Percentiles rank a stretch among this genome's conserved stretches.
These are phyloP conservation scores for Tylopilus subfusipes DNA, from an alignment of 768 basidiomycete genomes.

Conservation along the genomic window DNA sequence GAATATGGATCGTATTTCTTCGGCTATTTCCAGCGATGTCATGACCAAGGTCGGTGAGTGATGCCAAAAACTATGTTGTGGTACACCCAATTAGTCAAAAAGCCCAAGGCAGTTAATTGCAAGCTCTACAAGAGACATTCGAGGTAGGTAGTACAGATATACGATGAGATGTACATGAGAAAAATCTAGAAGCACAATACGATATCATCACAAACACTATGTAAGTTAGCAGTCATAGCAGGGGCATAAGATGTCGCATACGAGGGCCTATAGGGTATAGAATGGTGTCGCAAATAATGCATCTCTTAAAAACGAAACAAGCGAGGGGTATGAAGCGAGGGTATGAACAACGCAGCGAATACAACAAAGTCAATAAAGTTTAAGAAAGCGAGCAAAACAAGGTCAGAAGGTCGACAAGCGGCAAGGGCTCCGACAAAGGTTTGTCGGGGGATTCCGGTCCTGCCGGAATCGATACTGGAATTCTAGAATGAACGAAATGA, in stretches of 20 bases:
- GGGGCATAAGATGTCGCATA: constrained; percentile 21
- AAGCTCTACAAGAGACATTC: background rate
- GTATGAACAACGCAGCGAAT: constrained; percentile 18
- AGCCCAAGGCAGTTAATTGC: background rate
- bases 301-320: background rate
- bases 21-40: constrained; percentile 74
- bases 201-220: constrained; percentile 13
- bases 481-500: constrained; percentile 29
- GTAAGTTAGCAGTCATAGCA: constrained; percentile 7
- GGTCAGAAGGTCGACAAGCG: constrained; percentile 58
- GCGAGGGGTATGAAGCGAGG: constrained; percentile 8
- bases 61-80: background rate
- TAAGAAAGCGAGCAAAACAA: constrained; percentile 2
- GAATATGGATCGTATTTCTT: constrained; percentile 66
- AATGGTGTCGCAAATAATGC: constrained; percentile 1
- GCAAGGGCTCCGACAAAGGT: constrained; percentile 44
- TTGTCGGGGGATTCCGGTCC: constrained; percentile 43
- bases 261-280: constrained; percentile 21
- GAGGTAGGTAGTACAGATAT: constrained; percentile 20
- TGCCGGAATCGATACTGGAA: constrained; percentile 64
- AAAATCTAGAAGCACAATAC: constrained; percentile 26
- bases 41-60: constrained; percentile 33
- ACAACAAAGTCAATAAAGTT: constrained; percentile 26
- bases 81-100: background rate
- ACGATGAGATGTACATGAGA: constrained; percentile 9